Percentiles rank a stretch among this genome's conserved stretches.
These are phyloP conservation scores for Emmonsia crescens DNA, from an alignment of 2,329 filamentous ascomycete species.

Conservation along the genomic window DNA sequence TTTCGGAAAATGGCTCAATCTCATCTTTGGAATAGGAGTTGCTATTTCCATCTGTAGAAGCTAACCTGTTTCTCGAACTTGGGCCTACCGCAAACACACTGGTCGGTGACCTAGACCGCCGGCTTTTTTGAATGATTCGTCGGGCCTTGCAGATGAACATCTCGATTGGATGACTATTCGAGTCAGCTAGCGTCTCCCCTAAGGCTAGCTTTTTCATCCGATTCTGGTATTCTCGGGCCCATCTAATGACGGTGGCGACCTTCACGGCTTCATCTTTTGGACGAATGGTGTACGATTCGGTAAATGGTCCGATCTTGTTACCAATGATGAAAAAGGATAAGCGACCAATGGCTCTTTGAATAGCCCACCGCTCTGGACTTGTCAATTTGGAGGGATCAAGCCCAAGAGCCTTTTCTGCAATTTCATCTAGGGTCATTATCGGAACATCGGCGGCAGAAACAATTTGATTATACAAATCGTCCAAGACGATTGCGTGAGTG, in stretches of 20 bases:
- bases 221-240: slow-evolving; percentile 48
- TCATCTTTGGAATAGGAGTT: slow-evolving; percentile 22
- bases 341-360: slow-evolving; percentile 24
- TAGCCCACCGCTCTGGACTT: slow-evolving; percentile 24
- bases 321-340: slow-evolving; percentile 26
- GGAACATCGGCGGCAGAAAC: slow-evolving; percentile 27
- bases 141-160: slow-evolving; percentile 36
- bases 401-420: slow-evolving; percentile 26
- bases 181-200: slow-evolving; percentile 16
- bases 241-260: slow-evolving; percentile 42
- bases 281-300: slow-evolving; percentile 38
- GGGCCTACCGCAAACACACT: slow-evolving; percentile 33
- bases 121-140: slow-evolving; percentile 31
- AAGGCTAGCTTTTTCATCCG: slow-evolving; percentile 30
- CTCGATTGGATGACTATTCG: slow-evolving; percentile 29
- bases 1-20: slow-evolving; percentile 35
- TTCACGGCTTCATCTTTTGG: slow-evolving; percentile 40
- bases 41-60: slow-evolving; percentile 20
- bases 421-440: slow-evolving; percentile 27
- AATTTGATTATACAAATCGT: slow-evolving; percentile 28
- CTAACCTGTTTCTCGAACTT: slow-evolving; percentile 20
- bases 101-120: slow-evolving; percentile 33
- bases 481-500: slow-evolving; percentile 23
- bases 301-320: slow-evolving; percentile 25
- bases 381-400: slow-evolving; percentile 22